phyloP scores from a whole-genome alignment of 1,284 basidiomycete species.

The Psilocybe mexicana region DNA sequence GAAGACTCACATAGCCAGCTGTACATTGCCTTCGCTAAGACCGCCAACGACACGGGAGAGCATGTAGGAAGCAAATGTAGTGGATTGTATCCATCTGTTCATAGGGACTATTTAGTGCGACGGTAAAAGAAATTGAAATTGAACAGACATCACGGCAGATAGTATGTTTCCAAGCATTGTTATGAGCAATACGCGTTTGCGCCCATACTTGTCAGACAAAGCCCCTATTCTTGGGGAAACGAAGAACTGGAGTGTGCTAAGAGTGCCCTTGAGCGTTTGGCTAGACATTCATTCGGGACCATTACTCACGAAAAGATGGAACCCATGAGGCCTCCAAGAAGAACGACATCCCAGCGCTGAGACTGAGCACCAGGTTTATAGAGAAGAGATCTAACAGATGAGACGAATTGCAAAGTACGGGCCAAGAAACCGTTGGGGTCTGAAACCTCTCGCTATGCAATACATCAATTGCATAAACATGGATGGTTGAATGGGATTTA shows the following conservation, averaged over 20 bases:
- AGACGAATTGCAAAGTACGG: slow-evolving; percentile 64
- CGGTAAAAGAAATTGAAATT: neutral
- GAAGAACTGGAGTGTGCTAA: slow-evolving; percentile 82
- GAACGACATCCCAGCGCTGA: slow-evolving; percentile 79
- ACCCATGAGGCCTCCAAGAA: slow-evolving; percentile 86
- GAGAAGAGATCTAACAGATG: slow-evolving; percentile 60
- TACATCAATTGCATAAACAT: neutral
- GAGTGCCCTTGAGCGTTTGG: neutral
- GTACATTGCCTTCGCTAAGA: slow-evolving; percentile 86
- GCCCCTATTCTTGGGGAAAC: slow-evolving; percentile 84
- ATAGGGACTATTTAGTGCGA: neutral
- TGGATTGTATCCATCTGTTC: slow-evolving; percentile 82
- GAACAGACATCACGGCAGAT: slow-evolving; percentile 73
- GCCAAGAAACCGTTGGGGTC: slow-evolving; percentile 71
- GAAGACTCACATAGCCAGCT: slow-evolving; percentile 69
- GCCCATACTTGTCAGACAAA: slow-evolving; percentile 83
- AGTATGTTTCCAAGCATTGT: slow-evolving; percentile 92
- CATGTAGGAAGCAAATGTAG: slow-evolving; percentile 84
- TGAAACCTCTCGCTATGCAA: slow-evolving; percentile 65
- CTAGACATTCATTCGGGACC: neutral
- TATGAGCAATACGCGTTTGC: slow-evolving; percentile 75
- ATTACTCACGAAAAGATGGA: slow-evolving; percentile 83
- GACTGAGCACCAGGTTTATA: slow-evolving; percentile 63
- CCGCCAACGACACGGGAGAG: slow-evolving; percentile 89
- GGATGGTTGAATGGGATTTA: slow-evolving; percentile 1